These are phyloP conservation scores for Aspergillus bridgeri DNA, from an alignment of 495 filamentous ascomycete genomes.

Conservation along the genomic window DNA sequence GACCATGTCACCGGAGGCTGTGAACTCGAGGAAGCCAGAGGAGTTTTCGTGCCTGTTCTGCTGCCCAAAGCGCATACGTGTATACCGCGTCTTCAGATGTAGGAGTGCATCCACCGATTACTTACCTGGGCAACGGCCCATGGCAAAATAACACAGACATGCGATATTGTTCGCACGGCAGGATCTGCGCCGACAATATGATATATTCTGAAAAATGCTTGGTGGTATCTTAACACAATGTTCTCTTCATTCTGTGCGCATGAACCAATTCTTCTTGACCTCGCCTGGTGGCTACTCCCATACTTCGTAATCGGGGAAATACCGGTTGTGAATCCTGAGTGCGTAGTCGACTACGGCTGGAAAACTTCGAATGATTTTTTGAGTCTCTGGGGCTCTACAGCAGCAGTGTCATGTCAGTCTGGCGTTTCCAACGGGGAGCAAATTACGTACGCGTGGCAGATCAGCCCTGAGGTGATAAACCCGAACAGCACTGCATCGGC, in stretches of 20 bases:
- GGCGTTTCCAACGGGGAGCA: not conserved
- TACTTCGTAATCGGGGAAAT: conserved; percentile 55
- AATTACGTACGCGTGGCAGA: conserved; percentile 52
- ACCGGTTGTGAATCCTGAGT: conserved; percentile 50
- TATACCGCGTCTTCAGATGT: too few relatives aligned
- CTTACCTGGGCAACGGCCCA: too few relatives aligned
- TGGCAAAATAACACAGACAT: too few relatives aligned
- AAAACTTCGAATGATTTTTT: conserved; percentile 38
- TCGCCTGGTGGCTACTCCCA: conserved; percentile 18
- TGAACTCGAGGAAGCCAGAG: too few relatives aligned
- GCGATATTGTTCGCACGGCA: too few relatives aligned
- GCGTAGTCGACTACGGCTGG: conserved; percentile 56
- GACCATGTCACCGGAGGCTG: too few relatives aligned
- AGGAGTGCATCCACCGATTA: too few relatives aligned
- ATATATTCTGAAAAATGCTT: not conserved
- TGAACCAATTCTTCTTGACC: not conserved
- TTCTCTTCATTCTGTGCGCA: not conserved
- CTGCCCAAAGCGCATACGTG: too few relatives aligned
- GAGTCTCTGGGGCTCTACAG: conserved; percentile 45
- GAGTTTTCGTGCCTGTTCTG: too few relatives aligned
- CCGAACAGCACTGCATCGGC: conserved; percentile 56
- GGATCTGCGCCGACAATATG: not conserved
- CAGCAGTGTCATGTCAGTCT: not conserved
- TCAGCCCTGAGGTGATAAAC: conserved; percentile 48
- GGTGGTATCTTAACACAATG: not conserved